Evolutionary conservation across 2,329 filamentous ascomycete genomes (phyloP).

Genomic region (Helicocarpus griseus): DNA sequence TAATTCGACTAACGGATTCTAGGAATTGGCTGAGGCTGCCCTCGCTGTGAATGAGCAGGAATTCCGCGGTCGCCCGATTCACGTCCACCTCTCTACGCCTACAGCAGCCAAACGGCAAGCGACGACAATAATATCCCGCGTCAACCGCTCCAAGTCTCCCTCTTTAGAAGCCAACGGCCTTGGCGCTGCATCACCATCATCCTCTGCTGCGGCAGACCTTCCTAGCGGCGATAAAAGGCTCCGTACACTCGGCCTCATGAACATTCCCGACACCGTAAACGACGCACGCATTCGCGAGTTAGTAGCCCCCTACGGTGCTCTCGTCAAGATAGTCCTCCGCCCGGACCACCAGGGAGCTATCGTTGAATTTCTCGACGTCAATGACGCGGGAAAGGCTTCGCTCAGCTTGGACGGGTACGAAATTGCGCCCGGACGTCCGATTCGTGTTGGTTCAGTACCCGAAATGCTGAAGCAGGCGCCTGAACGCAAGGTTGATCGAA

Average conservation of each 20-base stretch:
- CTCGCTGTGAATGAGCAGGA: conserved; percentile 61
- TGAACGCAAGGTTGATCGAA: conserved; percentile 32
- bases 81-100: conserved; percentile 48
- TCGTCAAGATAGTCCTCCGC: conserved; percentile 68
- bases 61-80: conserved; percentile 57
- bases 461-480: conserved; percentile 39
- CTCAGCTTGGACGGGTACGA: conserved; percentile 39
- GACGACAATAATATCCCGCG: conserved; percentile 36
- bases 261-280: conserved; percentile 86
- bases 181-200: conserved; percentile 9
- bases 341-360: conserved; percentile 78
- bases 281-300: conserved; percentile 69
- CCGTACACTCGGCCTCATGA: conserved; percentile 71
- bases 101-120: conserved; percentile 34
- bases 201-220: conserved; percentile 28
- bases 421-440: conserved; percentile 32
- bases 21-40: conserved; percentile 57
- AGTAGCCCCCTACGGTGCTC: conserved; percentile 58
- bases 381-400: conserved; percentile 55
- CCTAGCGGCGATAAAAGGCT: conserved; percentile 40
- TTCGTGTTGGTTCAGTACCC: conserved; percentile 41
- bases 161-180: conserved; percentile 22
- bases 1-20: conserved; percentile 7
- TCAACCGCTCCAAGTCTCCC: conserved; percentile 24
- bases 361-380: conserved; percentile 65